Percentiles rank a stretch among this genome's conserved stretches.
Conservation (phyloP, 1,284 basidiomycete genomes). For the Tylopilus orsonianus region DNA sequence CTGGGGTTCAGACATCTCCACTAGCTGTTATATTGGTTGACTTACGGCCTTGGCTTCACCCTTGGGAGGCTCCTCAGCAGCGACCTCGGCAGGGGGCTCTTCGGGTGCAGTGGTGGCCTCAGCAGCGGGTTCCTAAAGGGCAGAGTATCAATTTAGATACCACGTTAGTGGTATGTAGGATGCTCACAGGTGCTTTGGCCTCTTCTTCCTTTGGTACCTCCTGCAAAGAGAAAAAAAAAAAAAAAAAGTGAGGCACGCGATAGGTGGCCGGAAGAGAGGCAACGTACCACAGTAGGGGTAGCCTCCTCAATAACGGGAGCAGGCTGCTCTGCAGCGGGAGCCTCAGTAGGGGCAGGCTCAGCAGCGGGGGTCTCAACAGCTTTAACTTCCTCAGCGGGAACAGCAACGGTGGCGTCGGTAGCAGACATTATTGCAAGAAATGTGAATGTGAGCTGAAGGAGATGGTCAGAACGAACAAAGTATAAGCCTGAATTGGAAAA, state of each 20-base stretch:
- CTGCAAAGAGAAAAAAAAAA: constrained; percentile 25
- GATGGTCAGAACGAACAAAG: constrained; percentile 16
- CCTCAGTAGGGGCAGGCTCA: constrained; percentile 39
- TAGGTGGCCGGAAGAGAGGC: neutral
- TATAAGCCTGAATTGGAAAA: constrained; percentile 19
- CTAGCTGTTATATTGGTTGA: neutral
- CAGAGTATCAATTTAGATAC: neutral
- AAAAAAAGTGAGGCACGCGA: neutral
- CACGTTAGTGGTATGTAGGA: neutral
- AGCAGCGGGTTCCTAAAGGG: constrained; percentile 35
- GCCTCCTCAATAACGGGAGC: constrained; percentile 35
- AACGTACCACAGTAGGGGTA: constrained; percentile 26
- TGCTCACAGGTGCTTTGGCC: constrained; percentile 42
- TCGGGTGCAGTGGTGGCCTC: constrained; percentile 37
- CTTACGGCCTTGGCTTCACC: constrained; percentile 63
- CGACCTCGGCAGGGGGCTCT: constrained; percentile 38
- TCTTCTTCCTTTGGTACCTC: constrained; percentile 54
- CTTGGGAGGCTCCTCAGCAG: constrained; percentile 43
- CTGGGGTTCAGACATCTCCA: neutral
- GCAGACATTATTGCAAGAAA: constrained; percentile 78
- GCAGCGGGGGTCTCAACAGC: constrained; percentile 43
- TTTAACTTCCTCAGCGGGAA: constrained; percentile 54
- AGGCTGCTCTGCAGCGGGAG: constrained; percentile 35
- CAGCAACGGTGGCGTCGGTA: constrained; percentile 52
- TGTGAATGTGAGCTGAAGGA: constrained; percentile 48